phyloP scores from a whole-genome alignment of 2,329 filamentous ascomycete species.

The Mariannaea elegans region DNA sequence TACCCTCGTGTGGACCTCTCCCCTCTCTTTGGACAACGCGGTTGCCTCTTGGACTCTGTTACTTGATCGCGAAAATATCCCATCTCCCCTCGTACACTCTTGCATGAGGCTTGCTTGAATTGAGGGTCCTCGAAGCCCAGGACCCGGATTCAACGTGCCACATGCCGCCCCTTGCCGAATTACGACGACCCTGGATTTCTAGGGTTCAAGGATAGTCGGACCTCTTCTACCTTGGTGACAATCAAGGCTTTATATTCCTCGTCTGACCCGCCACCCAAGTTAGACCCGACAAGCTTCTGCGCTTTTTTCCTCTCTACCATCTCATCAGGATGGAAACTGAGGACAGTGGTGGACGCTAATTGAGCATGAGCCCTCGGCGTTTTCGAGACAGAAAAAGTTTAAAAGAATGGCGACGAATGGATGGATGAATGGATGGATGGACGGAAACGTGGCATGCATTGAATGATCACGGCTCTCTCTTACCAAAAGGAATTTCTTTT shows the following conservation, averaged over 20 bases:
- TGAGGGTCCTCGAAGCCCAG: background rate
- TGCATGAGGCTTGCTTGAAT: constrained; percentile 13
- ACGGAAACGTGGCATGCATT: constrained; percentile 45
- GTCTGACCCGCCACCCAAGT: constrained; percentile 35
- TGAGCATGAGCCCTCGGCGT: constrained; percentile 43
- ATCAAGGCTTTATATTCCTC: constrained; percentile 32
- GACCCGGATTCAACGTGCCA: constrained; percentile 5
- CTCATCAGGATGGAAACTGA: constrained; percentile 20
- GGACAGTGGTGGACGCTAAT: constrained; percentile 29
- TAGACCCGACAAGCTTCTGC: constrained; percentile 36
- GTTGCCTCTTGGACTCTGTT: constrained; percentile 30
- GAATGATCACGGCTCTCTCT: constrained; percentile 42
- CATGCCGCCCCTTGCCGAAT: constrained; percentile 25
- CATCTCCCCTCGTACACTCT: constrained; percentile 26
- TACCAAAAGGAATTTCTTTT: constrained; percentile 26
- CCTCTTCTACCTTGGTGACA: constrained; percentile 28
- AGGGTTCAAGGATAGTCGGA: constrained; percentile 18
- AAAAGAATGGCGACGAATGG: constrained; percentile 44
- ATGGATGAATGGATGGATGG: constrained; percentile 41
- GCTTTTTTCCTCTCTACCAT: constrained; percentile 23
- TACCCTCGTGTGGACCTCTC: constrained; percentile 31
- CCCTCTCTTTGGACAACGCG: constrained; percentile 25
- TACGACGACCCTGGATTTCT: constrained; percentile 11
- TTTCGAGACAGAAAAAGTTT: constrained; percentile 41
- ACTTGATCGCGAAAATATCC: constrained; percentile 31